These are phyloP conservation scores for Guadua angustifolia DNA, from an alignment of 176 grass and related monocot genomes.

Conservation along the genomic window DNA sequence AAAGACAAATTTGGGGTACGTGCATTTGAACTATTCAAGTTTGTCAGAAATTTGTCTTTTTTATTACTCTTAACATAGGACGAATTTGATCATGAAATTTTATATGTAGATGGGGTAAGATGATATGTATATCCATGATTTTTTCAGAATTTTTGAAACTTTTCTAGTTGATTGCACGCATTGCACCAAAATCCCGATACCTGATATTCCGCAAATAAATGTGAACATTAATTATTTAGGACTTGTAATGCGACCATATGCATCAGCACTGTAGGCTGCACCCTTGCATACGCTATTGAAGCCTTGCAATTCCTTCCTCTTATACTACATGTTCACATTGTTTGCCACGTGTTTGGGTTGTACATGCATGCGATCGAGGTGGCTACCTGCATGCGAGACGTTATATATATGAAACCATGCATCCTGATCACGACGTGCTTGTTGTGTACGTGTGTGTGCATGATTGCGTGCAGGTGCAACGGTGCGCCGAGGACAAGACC, in stretches of 20 bases:
- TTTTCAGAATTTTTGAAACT: too few species aligned
- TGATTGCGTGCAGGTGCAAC: slow-evolving; percentile 57
- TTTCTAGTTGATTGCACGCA: too few species aligned
- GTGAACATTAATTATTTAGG: background rate
- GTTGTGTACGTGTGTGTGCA: background rate
- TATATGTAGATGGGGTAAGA: too few species aligned
- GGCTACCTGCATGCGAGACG: background rate
- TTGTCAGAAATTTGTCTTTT: too few species aligned
- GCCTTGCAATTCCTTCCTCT: background rate
- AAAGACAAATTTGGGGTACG: too few species aligned
- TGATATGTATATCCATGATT: too few species aligned
- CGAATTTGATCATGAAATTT: too few species aligned
- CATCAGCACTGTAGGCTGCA: background rate
- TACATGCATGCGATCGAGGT: background rate
- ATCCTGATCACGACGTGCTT: too few species aligned
- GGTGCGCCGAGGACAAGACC: slow-evolving; percentile 79
- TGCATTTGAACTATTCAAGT: too few species aligned
- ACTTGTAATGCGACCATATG: slow-evolving; percentile 15
- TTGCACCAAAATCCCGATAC: too few species aligned
- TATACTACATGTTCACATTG: background rate
- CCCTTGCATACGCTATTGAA: slow-evolving; percentile 18
- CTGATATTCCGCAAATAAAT: background rate
- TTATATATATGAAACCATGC: too few species aligned
- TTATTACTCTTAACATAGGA: too few species aligned
- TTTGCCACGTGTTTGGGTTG: background rate